A percentile compares a stretch with the other conserved stretches of the same genome.
Conservation (phyloP, 2,329 filamentous ascomycete species). For the Didymella sp. region DNA sequence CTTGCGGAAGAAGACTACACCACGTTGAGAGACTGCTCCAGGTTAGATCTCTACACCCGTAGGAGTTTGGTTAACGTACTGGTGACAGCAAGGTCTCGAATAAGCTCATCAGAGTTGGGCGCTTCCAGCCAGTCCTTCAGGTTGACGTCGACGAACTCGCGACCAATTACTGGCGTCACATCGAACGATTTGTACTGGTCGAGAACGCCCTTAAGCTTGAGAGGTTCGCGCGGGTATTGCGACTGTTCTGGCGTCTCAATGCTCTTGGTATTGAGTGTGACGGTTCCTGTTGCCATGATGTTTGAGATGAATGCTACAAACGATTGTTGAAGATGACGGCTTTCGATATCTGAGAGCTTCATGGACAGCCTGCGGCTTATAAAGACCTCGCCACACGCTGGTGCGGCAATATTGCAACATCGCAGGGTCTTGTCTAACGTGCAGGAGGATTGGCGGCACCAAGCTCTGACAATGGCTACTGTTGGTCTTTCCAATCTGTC, state of each 20-base stretch:
- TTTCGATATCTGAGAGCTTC: background rate
- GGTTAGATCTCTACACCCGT: background rate
- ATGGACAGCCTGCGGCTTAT: background rate
- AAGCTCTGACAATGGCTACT: conserved; percentile 5
- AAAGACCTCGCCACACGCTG: background rate
- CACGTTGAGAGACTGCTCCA: conserved; percentile 57
- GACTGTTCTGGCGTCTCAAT: conserved; percentile 13
- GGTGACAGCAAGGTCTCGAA: conserved; percentile 67
- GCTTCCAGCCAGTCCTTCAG: conserved; percentile 69
- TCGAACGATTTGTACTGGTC: conserved; percentile 64
- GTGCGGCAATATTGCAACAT: conserved; percentile 15
- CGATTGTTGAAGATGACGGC: background rate
- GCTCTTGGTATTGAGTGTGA: conserved; percentile 19
- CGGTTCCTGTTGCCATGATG: conserved; percentile 28
- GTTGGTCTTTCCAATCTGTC: background rate
- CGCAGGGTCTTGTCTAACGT: conserved; percentile 2
- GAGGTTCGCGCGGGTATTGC: conserved; percentile 22
- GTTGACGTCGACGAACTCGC: conserved; percentile 64
- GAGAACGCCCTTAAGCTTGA: conserved; percentile 55
- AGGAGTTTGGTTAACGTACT: conserved; percentile 27
- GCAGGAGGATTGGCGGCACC: background rate
- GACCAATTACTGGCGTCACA: conserved; percentile 67
- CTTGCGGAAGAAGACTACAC: conserved; percentile 63
- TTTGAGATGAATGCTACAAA: no score
- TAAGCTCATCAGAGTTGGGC: conserved; percentile 67